These are phyloP conservation scores for Penicillium sp. DNA, from an alignment of 2,329 filamentous ascomycete species.

Conservation along the genomic window DNA sequence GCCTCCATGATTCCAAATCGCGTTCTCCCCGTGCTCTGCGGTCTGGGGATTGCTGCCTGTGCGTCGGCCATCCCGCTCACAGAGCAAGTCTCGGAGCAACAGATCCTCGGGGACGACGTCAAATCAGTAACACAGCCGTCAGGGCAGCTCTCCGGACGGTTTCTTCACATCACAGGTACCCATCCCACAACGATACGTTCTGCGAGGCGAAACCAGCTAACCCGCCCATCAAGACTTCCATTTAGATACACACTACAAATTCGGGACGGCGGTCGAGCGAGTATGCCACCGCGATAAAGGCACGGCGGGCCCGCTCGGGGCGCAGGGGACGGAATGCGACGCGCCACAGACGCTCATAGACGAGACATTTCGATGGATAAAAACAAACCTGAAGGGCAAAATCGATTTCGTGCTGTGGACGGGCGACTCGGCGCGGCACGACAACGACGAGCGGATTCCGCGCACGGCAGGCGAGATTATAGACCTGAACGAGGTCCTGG, in stretches of 20 bases:
- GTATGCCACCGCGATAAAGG: constrained; percentile 83
- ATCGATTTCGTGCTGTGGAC: constrained; percentile 95
- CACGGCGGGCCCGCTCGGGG: constrained; percentile 78
- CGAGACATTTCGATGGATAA: constrained; percentile 88
- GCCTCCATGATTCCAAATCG: constrained; percentile 27
- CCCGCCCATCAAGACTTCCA: constrained; percentile 73
- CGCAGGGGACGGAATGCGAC: constrained; percentile 88
- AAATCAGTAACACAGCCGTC: constrained; percentile 12
- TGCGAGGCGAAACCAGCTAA: too few species aligned
- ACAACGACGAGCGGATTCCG: constrained; percentile 81
- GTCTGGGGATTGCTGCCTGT: constrained; percentile 22
- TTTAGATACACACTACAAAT: constrained; percentile 84
- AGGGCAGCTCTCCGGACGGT: constrained; percentile 36
- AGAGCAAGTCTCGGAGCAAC: constrained; percentile 27
- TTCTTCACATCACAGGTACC: constrained; percentile 44
- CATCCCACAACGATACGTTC: too few species aligned
- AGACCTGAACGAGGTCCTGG: constrained; percentile 74
- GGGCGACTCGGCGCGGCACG: constrained; percentile 86
- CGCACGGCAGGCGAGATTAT: constrained; percentile 78
- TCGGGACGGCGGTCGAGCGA: constrained; percentile 70
- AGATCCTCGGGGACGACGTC: constrained; percentile 23
- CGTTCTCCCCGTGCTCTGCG: constrained; percentile 19
- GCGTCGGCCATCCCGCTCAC: constrained; percentile 24
- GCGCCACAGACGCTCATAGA: constrained; percentile 79
- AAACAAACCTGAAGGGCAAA: constrained; percentile 73